phyloP scores from a whole-genome alignment of 1,139 yeast species.

The Blastobotrys apis region DNA sequence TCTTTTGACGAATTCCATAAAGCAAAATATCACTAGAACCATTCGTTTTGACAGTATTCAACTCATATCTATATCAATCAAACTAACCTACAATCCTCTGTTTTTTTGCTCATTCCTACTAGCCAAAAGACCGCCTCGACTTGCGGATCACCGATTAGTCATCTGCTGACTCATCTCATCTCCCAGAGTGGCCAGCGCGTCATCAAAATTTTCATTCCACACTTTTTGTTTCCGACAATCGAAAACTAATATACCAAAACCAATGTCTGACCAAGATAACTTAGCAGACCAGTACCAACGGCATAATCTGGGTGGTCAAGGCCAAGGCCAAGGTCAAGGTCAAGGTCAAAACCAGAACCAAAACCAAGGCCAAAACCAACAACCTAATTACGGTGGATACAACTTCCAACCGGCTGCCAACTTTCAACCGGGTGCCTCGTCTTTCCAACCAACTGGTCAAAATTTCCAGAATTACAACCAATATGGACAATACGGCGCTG shows the following conservation, averaged over 20 bases:
- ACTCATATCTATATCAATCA: too few relatives aligned
- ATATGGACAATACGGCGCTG: conserved; percentile 28
- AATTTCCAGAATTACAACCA: conserved; percentile 42
- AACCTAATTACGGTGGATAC: conserved; percentile 18
- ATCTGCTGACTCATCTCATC: too few relatives aligned
- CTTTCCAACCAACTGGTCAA: conserved; percentile 26
- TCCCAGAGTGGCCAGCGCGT: too few relatives aligned
- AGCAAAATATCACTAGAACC: too few relatives aligned
- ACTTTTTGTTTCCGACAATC: too few relatives aligned
- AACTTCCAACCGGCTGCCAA: conserved; percentile 19
- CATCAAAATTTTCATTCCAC: neutral
- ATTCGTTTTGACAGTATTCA: too few relatives aligned
- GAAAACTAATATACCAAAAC: neutral
- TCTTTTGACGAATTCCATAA: too few relatives aligned
- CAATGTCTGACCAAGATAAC: conserved; percentile 18
- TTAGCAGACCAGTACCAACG: conserved; percentile 18
- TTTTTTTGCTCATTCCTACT: too few relatives aligned
- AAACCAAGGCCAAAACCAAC: conserved; percentile 12
- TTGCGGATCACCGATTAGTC: too few relatives aligned
- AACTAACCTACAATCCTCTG: too few relatives aligned
- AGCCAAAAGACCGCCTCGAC: too few relatives aligned
- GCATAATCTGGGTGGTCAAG: conserved; percentile 14
- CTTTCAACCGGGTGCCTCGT: conserved; percentile 27
- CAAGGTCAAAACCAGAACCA: conserved; percentile 5
- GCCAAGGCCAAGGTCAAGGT: conserved; percentile 13